These are phyloP conservation scores for Colletotrichum costaricense DNA, from an alignment of 2,329 filamentous ascomycete species.

Conservation along the genomic window DNA sequence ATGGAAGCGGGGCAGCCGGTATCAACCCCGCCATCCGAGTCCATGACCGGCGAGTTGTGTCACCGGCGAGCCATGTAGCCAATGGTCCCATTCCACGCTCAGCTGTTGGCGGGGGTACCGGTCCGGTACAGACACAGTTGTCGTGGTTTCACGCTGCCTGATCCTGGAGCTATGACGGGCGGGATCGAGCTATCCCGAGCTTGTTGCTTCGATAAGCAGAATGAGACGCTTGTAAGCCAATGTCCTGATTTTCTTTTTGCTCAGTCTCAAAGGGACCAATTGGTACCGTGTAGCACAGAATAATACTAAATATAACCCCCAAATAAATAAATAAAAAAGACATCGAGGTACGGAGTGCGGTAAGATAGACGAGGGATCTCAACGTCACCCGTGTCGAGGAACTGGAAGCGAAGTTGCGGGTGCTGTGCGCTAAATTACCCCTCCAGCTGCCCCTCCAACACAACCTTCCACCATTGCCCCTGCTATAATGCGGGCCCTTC, in stretches of 20 bases:
- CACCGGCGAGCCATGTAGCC: slow-evolving; percentile 10
- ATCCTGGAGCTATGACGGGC: slow-evolving; percentile 22
- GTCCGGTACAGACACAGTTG: neutral
- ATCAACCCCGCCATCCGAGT: slow-evolving; percentile 21
- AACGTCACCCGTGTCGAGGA: slow-evolving; percentile 18
- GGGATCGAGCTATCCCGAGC: slow-evolving; percentile 22
- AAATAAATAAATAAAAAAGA: neutral
- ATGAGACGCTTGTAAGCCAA: neutral
- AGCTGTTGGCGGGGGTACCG: slow-evolving; percentile 14
- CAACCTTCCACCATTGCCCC: slow-evolving; percentile 9
- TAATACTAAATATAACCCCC: neutral
- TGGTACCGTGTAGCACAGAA: no score
- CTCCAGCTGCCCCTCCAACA: slow-evolving; percentile 31
- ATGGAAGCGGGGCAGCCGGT: slow-evolving; percentile 25
- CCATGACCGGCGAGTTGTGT: slow-evolving; percentile 20
- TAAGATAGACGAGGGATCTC: neutral
- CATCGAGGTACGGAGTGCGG: no score
- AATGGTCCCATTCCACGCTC: neutral
- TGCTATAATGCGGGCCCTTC: slow-evolving; percentile 2
- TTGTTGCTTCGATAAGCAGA: neutral
- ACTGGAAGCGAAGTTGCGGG: slow-evolving; percentile 7
- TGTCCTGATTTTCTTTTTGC: neutral
- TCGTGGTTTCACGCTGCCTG: slow-evolving; percentile 15
- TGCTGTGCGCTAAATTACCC: slow-evolving; percentile 19
- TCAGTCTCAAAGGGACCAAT: neutral